Evolutionary conservation across 805 yeast genomes (phyloP).

Genomic region (Teunomyces kruisii): DNA sequence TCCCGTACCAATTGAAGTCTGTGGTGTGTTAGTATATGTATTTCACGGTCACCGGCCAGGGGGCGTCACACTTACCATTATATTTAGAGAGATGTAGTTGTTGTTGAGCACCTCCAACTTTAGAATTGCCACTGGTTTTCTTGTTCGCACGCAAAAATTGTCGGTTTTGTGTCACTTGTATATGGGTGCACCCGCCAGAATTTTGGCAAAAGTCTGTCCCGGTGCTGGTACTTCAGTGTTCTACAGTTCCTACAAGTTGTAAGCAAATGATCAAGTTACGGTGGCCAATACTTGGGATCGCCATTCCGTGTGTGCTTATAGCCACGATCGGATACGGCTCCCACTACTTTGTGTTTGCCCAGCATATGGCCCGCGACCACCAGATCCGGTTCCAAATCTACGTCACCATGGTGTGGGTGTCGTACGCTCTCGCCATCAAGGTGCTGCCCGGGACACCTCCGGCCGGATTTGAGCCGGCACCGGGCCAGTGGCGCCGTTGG

Average conservation of each 20-base stretch:
- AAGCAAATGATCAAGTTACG: constrained; percentile 14
- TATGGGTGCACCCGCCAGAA: neutral
- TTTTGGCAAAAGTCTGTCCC: too few species aligned
- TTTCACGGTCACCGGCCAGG: too few species aligned
- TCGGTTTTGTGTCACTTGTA: constrained; percentile 5
- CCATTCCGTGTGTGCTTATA: constrained; percentile 63
- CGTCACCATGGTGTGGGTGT: constrained; percentile 64
- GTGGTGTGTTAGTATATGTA: constrained; percentile 9
- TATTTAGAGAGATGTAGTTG: constrained; percentile 5
- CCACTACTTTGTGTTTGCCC: constrained; percentile 53
- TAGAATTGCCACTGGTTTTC: constrained; percentile 1
- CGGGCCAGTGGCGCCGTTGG: constrained; percentile 61
- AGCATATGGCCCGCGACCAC: constrained; percentile 35
- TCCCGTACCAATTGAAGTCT: constrained; percentile 97
- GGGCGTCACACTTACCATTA: constrained; percentile 8
- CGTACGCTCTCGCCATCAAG: constrained; percentile 68
- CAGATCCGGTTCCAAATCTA: constrained; percentile 50
- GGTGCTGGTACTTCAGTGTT: too few species aligned
- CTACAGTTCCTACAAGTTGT: too few species aligned
- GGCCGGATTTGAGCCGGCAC: constrained; percentile 37
- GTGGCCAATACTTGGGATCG: constrained; percentile 17
- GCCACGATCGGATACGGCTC: constrained; percentile 60
- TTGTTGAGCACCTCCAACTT: neutral
- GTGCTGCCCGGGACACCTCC: constrained; percentile 73
- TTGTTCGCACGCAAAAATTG: constrained; percentile 7